These are phyloP conservation scores for Peribolospora baueri DNA, from an alignment of 768 basidiomycete species.

Conservation along the genomic window DNA sequence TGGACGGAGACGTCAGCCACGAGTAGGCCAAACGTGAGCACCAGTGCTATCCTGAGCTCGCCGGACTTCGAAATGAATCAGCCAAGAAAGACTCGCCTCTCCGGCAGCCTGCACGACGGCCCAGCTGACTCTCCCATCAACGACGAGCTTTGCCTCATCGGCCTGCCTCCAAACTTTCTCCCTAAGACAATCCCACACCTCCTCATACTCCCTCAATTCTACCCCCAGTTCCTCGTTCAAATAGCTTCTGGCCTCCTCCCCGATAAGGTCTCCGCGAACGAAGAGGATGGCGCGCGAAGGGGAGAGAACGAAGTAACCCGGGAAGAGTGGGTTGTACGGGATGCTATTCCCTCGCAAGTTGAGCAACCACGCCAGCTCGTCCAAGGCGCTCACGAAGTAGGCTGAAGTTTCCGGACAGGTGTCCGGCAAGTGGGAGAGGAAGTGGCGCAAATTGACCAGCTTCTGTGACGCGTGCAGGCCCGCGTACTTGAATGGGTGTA, in stretches of 20 bases:
- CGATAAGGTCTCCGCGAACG: conserved; percentile 43
- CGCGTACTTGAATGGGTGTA: conserved; percentile 42
- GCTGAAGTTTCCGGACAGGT: conserved; percentile 38
- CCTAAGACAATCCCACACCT: conserved; percentile 47
- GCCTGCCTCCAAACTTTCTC: not conserved
- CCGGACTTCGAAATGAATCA: too few relatives aligned
- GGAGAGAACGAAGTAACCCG: conserved; percentile 56
- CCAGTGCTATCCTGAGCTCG: not conserved
- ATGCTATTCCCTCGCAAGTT: conserved; percentile 79
- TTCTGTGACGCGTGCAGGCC: conserved; percentile 38
- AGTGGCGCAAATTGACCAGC: conserved; percentile 40
- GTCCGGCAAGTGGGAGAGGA: conserved; percentile 33
- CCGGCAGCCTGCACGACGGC: conserved; percentile 15
- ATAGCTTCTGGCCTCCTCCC: conserved; percentile 34
- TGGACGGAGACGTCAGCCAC: not conserved
- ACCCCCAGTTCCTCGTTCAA: conserved; percentile 31
- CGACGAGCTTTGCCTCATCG: conserved; percentile 11
- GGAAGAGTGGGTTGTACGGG: conserved; percentile 77
- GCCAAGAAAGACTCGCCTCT: conserved; percentile 12
- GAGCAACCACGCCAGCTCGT: conserved; percentile 52
- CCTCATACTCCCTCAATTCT: conserved; percentile 41
- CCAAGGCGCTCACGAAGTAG: conserved; percentile 32
- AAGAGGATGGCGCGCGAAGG: conserved; percentile 35
- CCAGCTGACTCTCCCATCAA: conserved; percentile 14
- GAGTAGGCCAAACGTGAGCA: not conserved